Evolutionary conservation across 192 early-diverging fungal species (phyloP).

Genomic region (Geranomyces variabilis): DNA sequence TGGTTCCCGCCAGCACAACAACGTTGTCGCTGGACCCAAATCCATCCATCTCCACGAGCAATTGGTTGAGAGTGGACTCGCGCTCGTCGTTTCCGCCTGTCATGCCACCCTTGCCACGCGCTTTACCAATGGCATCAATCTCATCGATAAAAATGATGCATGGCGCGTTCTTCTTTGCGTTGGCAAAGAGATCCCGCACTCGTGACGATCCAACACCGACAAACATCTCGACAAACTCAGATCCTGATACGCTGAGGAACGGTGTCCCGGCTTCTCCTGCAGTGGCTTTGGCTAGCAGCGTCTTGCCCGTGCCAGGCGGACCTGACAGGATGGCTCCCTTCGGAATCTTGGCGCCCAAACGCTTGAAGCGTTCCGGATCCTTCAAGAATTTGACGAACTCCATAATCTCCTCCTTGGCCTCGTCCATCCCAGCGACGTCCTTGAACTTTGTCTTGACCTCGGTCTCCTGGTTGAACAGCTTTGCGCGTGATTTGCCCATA

Average conservation of each 20-base stretch:
- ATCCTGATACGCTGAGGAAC: slow-evolving; percentile 97
- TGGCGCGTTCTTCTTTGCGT: slow-evolving; percentile 93
- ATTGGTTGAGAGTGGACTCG: slow-evolving; percentile 96
- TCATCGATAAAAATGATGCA: slow-evolving; percentile 99
- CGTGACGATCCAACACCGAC: slow-evolving; percentile 90
- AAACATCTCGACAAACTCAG: slow-evolving; percentile 99
- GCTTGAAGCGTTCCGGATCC: slow-evolving; percentile 87
- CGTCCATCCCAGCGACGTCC: slow-evolving; percentile 98
- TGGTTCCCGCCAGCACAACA: slow-evolving; percentile 96
- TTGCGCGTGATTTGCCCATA: slow-evolving; percentile 92
- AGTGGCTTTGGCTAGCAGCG: slow-evolving; percentile 97
- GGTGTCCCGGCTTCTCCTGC: slow-evolving; percentile 98
- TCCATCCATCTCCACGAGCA: slow-evolving; percentile 99
- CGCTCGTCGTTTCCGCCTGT: slow-evolving; percentile 98
- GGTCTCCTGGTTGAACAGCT: slow-evolving; percentile 96
- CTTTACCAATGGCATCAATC: slow-evolving; percentile 99
- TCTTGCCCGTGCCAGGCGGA: slow-evolving; percentile 96
- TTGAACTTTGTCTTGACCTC: slow-evolving; percentile 97
- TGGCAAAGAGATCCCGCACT: slow-evolving; percentile 97
- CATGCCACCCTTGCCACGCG: slow-evolving; percentile 82
- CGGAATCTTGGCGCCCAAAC: slow-evolving; percentile 96
- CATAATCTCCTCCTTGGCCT: slow-evolving; percentile 99
- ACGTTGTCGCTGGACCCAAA: slow-evolving; percentile 87
- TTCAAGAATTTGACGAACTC: slow-evolving; percentile 99
- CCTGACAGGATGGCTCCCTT: slow-evolving; percentile 95